These are phyloP conservation scores for Exophiala dermatitidis DNA, from an alignment of 2,329 filamentous ascomycete species.

Conservation along the genomic window DNA sequence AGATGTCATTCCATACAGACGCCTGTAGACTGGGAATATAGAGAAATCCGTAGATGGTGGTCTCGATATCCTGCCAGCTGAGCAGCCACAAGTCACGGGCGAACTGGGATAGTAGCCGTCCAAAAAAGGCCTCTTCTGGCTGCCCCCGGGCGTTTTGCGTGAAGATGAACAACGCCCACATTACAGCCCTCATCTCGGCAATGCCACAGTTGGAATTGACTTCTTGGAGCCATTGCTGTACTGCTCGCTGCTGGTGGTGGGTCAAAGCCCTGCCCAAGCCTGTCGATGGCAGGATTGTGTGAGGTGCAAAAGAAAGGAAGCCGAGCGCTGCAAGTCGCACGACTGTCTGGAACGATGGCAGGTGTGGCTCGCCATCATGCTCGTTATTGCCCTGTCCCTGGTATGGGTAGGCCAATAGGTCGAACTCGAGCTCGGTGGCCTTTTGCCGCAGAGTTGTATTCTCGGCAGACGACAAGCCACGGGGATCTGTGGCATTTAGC, in stretches of 20 bases:
- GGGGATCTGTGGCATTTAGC: constrained; percentile 25
- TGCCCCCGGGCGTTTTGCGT: constrained; percentile 16
- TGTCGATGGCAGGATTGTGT: constrained; percentile 17
- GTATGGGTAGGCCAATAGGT: constrained; percentile 35
- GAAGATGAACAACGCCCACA: constrained; percentile 28
- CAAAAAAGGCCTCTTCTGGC: constrained; percentile 15
- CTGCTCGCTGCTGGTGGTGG: constrained; percentile 17
- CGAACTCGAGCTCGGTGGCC: constrained; percentile 34
- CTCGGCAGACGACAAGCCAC: constrained; percentile 26
- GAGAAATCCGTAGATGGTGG: constrained; percentile 11
- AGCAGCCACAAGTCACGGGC: constrained; percentile 4
- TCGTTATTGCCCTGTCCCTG: background rate
- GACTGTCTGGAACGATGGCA: constrained; percentile 19
- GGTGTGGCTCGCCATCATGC: constrained; percentile 8
- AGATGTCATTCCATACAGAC: constrained; percentile 13
- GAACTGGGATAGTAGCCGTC: constrained; percentile 2
- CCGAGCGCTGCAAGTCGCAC: constrained; percentile 20
- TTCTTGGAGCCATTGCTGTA: constrained; percentile 11
- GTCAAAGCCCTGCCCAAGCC: constrained; percentile 23
- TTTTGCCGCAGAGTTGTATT: constrained; percentile 32
- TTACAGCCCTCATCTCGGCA: constrained; percentile 14
- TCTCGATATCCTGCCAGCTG: constrained; percentile 19
- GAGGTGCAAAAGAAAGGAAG: constrained; percentile 14
- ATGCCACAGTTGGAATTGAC: background rate
- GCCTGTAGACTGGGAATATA: constrained; percentile 18